phyloP scores from a whole-genome alignment of 1,284 basidiomycete genomes.

The Irpex rosettiformis region DNA sequence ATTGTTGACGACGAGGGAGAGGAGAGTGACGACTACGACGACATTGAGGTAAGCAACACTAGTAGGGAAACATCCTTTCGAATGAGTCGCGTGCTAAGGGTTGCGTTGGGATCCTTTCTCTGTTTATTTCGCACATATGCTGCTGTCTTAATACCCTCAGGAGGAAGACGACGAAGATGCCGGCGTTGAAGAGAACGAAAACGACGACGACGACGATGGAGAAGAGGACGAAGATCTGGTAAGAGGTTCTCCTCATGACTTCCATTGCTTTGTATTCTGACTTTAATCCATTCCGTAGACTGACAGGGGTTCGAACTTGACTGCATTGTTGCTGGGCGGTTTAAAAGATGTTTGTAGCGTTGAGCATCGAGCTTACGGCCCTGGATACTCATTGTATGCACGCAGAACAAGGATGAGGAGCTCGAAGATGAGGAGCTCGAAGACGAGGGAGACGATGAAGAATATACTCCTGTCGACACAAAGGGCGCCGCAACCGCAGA shows the following conservation, averaged over 20 bases:
- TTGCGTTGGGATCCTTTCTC: neutral
- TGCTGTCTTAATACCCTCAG: too few species aligned
- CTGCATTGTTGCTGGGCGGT: constrained; percentile 8
- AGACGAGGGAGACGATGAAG: constrained; percentile 15
- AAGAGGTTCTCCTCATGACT: neutral
- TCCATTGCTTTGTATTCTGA: neutral
- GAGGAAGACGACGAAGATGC: constrained; percentile 9
- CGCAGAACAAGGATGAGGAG: constrained; percentile 3
- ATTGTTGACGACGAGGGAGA: constrained; percentile 10
- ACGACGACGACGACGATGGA: constrained; percentile 5
- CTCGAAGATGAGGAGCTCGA: constrained; percentile 7
- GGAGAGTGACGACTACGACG: constrained; percentile 10
- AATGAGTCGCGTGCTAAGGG: constrained; percentile 1
- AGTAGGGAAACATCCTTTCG: neutral
- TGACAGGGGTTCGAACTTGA: constrained; percentile 7
- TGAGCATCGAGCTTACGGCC: neutral
- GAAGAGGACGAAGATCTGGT: constrained; percentile 8
- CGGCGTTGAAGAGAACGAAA: constrained; percentile 4
- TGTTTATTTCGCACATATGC: neutral
- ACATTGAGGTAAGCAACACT: constrained; percentile 5
- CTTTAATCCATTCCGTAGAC: neutral
- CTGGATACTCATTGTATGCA: neutral
- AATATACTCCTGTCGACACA: constrained; percentile 12
- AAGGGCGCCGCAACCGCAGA: constrained; percentile 12
- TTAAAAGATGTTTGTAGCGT: constrained; percentile 1